These are phyloP conservation scores for Cladophialophora immunda DNA, from an alignment of 2,329 filamentous ascomycete species.

Conservation along the genomic window DNA sequence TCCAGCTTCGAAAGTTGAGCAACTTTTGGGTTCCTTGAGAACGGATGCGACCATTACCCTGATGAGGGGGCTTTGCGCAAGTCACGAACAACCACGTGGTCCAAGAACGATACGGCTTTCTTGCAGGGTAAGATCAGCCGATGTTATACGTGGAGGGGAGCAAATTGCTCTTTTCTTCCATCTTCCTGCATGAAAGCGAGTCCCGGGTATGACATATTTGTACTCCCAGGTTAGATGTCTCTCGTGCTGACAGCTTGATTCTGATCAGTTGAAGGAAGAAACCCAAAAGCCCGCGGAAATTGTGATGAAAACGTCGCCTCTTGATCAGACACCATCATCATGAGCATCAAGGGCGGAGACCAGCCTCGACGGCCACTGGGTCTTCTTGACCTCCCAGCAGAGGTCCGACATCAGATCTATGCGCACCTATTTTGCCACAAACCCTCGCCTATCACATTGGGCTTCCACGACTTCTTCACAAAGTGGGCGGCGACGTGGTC, in stretches of 20 bases:
- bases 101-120: not conserved
- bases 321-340: not conserved
- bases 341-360: not conserved
- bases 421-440: slow-evolving; percentile 31
- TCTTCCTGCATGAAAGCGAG: not conserved
- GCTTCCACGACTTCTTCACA: slow-evolving; percentile 12
- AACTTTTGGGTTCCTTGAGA: not conserved
- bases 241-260: not conserved
- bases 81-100: not conserved
- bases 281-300: no score
- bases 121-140: not conserved
- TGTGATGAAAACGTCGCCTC: not conserved
- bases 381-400: slow-evolving; percentile 29
- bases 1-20: not conserved
- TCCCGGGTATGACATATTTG: not conserved
- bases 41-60: not conserved
- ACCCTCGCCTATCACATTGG: slow-evolving; percentile 25
- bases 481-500: slow-evolving; percentile 10
- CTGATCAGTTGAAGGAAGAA: not conserved
- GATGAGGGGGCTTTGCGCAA: not conserved
- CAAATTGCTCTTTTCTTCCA: not conserved
- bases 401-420: slow-evolving; percentile 35
- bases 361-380: not conserved
- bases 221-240: not conserved
- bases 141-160: not conserved